Conservation (phyloP, 495 filamentous ascomycete genomes). For the Podospora anserina region DNA sequence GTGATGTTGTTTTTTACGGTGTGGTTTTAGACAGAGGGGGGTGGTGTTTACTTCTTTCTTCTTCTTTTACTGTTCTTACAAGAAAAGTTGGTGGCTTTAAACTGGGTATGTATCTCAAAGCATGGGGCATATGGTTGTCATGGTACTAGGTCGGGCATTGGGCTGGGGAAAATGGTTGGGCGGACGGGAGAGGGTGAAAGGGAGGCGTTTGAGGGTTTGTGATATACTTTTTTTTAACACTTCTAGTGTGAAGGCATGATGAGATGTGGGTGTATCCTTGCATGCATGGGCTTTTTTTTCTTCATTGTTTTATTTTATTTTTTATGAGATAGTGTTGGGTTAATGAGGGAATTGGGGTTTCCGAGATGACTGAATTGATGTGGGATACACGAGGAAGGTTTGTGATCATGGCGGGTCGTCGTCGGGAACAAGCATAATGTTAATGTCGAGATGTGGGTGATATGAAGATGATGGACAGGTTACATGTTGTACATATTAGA, state of each 20-base stretch:
- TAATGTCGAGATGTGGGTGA: background rate
- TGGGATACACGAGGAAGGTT: background rate
- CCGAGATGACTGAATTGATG: background rate
- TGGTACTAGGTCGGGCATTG: background rate
- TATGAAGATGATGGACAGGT: background rate
- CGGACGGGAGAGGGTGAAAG: background rate
- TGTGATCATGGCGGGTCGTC: background rate
- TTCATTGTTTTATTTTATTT: background rate
- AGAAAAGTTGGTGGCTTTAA: background rate
- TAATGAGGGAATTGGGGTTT: background rate
- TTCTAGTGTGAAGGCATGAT: constrained; percentile 4
- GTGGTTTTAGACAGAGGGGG: constrained; percentile 39
- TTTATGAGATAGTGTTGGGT: background rate
- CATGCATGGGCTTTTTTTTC: background rate
- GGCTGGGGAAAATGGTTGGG: background rate
- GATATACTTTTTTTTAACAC: background rate
- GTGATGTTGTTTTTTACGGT: constrained; percentile 55
- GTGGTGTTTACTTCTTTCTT: constrained; percentile 8
- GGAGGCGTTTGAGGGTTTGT: too few species aligned
- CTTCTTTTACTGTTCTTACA: constrained; percentile 5
- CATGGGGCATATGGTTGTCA: background rate
- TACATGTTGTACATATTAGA: background rate
- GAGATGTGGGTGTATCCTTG: background rate
- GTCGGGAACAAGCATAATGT: background rate
- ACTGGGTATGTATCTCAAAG: background rate